Evolutionary conservation across 306 rosid species (phyloP), one percentile per base, ranked within the genome.

Genomic region (Pachyrhizus erosus): DNA sequence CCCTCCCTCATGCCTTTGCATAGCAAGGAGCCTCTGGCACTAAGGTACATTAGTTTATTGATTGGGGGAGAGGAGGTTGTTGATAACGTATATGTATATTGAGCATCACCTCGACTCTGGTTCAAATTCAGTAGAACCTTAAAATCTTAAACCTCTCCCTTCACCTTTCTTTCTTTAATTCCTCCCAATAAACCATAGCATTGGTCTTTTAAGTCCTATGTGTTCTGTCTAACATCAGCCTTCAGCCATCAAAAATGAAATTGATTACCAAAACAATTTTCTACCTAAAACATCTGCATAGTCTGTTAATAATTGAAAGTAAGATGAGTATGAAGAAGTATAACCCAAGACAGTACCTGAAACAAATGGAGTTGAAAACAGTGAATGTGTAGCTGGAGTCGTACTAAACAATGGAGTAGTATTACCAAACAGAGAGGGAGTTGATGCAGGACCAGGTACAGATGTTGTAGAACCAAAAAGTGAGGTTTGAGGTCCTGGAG

Each of bases 351-450:
- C 81, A 66, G 72, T 91, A 94, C 99, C 98, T 74, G 97, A 84
- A 82, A 89, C 88, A 86, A 91, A 94, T 64, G 98, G 93, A 74
- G 89, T 81, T 68, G 97, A 86, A 85, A 93, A 93, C 80, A 93
- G 89, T 70, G 98, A 88, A 80, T 86, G 58, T 85, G 91, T 90
- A 21, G 85, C 81, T 10, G 92, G 89, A 67, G 93, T 85, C 24
- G 92, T 11, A 83, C 90, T 84, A 67, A 93, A 91, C 76, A 89
- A 77, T 7, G 89, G 81, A 48, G 93, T 71, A 74, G 87, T 70
- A 87, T 60, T 87, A 74, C 90, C 81, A 51, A 93, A 82, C 83
- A 86, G 73, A 80, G 95, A 89, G 78, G 98, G 91, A 77, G 97
- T 87, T 76, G 90, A 82, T 77, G 90, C 75, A 57, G 91, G 75